Evolutionary conservation across 2,329 filamentous ascomycete genomes (phyloP).

Genomic region (Fonsecaea erecta): DNA sequence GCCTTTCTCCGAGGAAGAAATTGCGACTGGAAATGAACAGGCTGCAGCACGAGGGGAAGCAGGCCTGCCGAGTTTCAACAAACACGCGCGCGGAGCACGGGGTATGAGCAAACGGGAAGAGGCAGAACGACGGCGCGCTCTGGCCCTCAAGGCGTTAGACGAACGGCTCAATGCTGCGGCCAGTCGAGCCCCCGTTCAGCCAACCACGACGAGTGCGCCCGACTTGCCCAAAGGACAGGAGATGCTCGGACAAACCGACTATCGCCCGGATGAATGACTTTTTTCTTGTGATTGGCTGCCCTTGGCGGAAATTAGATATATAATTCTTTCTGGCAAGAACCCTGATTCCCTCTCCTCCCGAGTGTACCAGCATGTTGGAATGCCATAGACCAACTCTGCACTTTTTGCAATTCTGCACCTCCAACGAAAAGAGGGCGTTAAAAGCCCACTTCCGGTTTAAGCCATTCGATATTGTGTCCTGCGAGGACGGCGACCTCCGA

Average conservation of each 20-base stretch:
- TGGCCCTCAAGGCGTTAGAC: constrained; percentile 90
- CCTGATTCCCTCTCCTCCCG: background rate
- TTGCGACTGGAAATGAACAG: constrained; percentile 73
- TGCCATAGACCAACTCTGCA: background rate
- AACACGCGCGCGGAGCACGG: constrained; percentile 48
- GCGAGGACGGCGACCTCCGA: constrained; percentile 9
- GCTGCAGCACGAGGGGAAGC: constrained; percentile 68
- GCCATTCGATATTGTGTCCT: background rate
- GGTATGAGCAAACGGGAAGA: constrained; percentile 78
- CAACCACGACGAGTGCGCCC: constrained; percentile 40
- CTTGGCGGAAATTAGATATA: background rate
- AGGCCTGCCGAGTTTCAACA: constrained; percentile 64
- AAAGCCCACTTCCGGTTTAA: constrained; percentile 1
- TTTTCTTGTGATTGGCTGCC: constrained; percentile 5
- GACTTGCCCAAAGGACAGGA: constrained; percentile 38
- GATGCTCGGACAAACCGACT: constrained; percentile 46
- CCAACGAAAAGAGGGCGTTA: background rate
- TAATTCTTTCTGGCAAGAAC: background rate
- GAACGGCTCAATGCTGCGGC: constrained; percentile 88
- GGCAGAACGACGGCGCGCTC: constrained; percentile 83
- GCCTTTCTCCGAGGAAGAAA: constrained; percentile 81
- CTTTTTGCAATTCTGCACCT: background rate
- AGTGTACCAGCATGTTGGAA: constrained; percentile 2
- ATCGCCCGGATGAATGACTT: constrained; percentile 48
- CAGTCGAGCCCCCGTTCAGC: constrained; percentile 51